A percentile compares a stretch with the other conserved stretches of the same genome.
These are phyloP conservation scores for Pouteria campechiana DNA, from an alignment of 179 eudicot genomes.

Conservation along the genomic window DNA sequence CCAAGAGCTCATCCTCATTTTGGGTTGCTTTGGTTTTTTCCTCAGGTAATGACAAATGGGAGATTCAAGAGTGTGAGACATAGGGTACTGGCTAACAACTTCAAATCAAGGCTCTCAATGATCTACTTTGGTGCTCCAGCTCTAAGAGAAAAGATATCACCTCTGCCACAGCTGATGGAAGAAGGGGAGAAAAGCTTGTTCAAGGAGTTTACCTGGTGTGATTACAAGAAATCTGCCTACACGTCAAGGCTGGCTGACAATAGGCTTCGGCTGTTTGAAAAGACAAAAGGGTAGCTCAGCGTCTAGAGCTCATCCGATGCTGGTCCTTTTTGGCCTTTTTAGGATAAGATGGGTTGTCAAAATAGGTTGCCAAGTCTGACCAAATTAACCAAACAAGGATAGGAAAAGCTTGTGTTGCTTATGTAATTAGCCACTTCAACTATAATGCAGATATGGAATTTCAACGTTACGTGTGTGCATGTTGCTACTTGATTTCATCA, in stretches of 20 bases:
- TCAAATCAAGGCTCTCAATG: constrained; percentile 52
- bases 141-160: constrained; percentile 40
- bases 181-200: constrained; percentile 29
- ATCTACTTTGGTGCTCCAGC: constrained; percentile 63
- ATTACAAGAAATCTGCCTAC: constrained; percentile 44
- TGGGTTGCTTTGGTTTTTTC: neutral
- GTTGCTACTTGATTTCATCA: no score
- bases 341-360: no score
- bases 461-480: no score
- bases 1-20: neutral
- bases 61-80: constrained; percentile 58
- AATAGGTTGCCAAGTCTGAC: no score
- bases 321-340: no score
- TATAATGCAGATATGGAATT: no score
- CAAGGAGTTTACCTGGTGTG: constrained; percentile 58
- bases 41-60: constrained; percentile 70
- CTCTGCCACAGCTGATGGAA: constrained; percentile 30
- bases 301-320: no score
- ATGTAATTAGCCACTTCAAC: no score
- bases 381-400: no score
- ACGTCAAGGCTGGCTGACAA: constrained; percentile 38
- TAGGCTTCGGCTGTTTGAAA: constrained; percentile 42
- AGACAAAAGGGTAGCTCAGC: no score
- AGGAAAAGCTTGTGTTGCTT: no score
- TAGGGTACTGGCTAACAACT: constrained; percentile 36